These are phyloP conservation scores for Aspergillus coremiiformis DNA, from an alignment of 495 filamentous ascomycete species.

Conservation along the genomic window DNA sequence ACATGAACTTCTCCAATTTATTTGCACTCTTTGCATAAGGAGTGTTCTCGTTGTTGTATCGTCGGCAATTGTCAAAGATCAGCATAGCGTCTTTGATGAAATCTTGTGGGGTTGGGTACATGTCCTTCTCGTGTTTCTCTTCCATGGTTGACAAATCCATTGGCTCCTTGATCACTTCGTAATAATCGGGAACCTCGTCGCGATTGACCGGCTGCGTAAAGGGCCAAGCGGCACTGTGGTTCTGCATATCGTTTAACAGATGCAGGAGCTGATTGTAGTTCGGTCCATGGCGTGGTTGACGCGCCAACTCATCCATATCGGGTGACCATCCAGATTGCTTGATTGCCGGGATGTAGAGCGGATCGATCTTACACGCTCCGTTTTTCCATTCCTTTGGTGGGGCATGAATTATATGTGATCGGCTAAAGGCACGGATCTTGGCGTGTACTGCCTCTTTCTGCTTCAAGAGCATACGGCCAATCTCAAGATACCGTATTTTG, in stretches of 20 bases:
- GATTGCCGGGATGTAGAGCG: conserved; percentile 73
- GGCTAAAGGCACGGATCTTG: conserved; percentile 88
- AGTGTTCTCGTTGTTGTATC: conserved; percentile 93
- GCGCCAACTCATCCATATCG: conserved; percentile 94
- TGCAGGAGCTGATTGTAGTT: conserved; percentile 91
- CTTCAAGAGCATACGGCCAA: conserved; percentile 90
- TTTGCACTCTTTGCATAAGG: conserved; percentile 93
- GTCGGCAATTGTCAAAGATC: conserved; percentile 89
- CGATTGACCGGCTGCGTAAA: conserved; percentile 90
- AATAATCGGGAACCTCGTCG: conserved; percentile 95
- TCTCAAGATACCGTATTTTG: conserved; percentile 86
- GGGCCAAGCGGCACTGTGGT: conserved; percentile 85
- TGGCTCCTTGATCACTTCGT: conserved; percentile 94
- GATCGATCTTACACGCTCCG: conserved; percentile 62
- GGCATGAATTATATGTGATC: conserved; percentile 77
- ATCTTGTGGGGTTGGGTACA: conserved; percentile 85
- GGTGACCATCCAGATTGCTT: conserved; percentile 88
- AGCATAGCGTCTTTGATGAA: conserved; percentile 87
- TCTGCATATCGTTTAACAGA: conserved; percentile 91
- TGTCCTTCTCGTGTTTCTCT: conserved; percentile 85
- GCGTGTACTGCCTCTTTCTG: conserved; percentile 91
- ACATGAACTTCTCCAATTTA: conserved; percentile 96
- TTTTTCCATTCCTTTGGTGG: conserved; percentile 83
- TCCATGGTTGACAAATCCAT: conserved; percentile 99
- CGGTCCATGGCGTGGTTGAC: conserved; percentile 93